Evolutionary conservation across 768 basidiomycete genomes (phyloP), one percentile per base, ranked within the genome.

Genomic region (Cystoderma amianthinum): DNA sequence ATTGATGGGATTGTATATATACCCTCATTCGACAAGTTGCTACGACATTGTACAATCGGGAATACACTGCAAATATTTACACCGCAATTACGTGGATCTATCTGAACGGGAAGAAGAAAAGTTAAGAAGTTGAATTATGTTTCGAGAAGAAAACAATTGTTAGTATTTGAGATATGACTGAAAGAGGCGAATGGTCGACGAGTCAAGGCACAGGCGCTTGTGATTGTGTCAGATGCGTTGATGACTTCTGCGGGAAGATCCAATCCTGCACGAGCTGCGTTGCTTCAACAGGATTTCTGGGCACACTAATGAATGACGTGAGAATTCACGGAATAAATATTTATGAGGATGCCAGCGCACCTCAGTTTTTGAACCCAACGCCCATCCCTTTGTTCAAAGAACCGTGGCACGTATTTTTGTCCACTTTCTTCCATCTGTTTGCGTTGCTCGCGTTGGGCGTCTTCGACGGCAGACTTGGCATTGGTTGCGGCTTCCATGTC

Each of bases 401-500:
- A 98, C 49, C 84, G 71, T 36, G 88, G 78, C n/a, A 72, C 64
- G 51, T 86, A 82, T 38, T 63, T 64, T 48, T 76, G 69, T 4
- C 87, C 88, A 15, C 59, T 74, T 53, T 85, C 86, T 44, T 94
- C 93, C 46, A 85, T 70, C 57, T 66, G 64, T 54, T 72, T 78
- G 28, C 89, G 79, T 42, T 74, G 61, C 51, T 96, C 92, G 36
- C 96, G 73, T 63, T 98, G 94, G 18, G 80, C 80, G 48, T 95
- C 92, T 65, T 99, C 96, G 1, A 99, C 88, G 10, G 73, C 72
- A 2, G 78, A 77, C 71, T 99, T 99, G 36, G 91, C 89, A 19
- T 76, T 76, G 3, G 93, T 96, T 17, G 96, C 96, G 9, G 78
- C 82, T 51, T 94, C 90, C 91, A 98, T 95, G 59, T 99, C 92